phyloP scores from a whole-genome alignment of 495 filamentous ascomycete genomes.

The Penicillium antarcticum region DNA sequence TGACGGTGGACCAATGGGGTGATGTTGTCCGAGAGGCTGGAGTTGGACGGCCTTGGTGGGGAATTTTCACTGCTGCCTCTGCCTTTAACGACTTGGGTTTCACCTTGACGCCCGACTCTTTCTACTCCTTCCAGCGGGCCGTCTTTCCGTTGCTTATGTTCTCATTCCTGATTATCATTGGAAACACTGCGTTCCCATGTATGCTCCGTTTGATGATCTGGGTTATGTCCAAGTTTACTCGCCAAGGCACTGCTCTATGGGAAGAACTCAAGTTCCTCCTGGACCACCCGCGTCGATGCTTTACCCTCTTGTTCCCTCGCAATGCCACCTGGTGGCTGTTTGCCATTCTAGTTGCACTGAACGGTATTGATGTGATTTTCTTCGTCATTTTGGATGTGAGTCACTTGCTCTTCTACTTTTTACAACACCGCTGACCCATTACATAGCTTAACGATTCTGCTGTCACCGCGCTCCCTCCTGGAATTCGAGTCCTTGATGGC shows the following conservation, averaged over 20 bases:
- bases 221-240: constrained; percentile 57
- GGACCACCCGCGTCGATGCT: constrained; percentile 92
- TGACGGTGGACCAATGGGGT: constrained; percentile 53
- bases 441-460: constrained; percentile 61
- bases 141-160: constrained; percentile 71
- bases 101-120: constrained; percentile 87
- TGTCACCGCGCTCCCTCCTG: constrained; percentile 59
- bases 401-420: constrained; percentile 3
- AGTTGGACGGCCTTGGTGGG: constrained; percentile 80
- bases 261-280: constrained; percentile 87
- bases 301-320: constrained; percentile 86
- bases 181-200: constrained; percentile 92
- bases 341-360: constrained; percentile 75
- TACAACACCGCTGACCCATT: constrained; percentile 11
- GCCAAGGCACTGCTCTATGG: constrained; percentile 63
- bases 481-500: constrained; percentile 74
- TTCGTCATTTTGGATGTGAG: constrained; percentile 86
- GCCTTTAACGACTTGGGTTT: constrained; percentile 88
- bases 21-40: constrained; percentile 57
- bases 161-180: constrained; percentile 80
- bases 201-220: constrained; percentile 91
- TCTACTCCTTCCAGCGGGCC: constrained; percentile 79
- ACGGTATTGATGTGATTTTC: constrained; percentile 79
- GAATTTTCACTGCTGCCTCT: constrained; percentile 78
- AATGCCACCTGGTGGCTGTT: constrained; percentile 97